A percentile compares a stretch with the other conserved stretches of the same genome.
Conservation (phyloP, 2,329 filamentous ascomycete species). For the Fonsecaea monophora region DNA sequence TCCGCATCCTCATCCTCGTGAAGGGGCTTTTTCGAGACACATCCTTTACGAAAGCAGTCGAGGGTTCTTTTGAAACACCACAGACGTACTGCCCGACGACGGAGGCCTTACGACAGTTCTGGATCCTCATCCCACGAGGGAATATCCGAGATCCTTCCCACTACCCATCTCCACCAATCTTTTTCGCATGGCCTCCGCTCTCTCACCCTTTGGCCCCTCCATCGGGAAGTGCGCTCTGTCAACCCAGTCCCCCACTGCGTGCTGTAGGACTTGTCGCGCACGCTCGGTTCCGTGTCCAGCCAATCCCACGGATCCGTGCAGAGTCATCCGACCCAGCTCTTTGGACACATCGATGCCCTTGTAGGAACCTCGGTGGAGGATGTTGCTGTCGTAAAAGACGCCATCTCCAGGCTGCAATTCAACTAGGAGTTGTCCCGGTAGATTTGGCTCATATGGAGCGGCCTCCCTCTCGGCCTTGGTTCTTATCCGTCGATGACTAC, state of each 20-base stretch:
- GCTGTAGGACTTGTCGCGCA: conserved; percentile 54
- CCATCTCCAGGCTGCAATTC: conserved; percentile 74
- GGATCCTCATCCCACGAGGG: conserved; percentile 47
- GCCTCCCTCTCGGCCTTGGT: conserved; percentile 73
- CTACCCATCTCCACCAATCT: conserved; percentile 55
- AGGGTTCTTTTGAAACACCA: neutral
- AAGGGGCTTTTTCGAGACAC: neutral
- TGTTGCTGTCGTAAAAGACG: conserved; percentile 91
- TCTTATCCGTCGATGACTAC: conserved; percentile 73
- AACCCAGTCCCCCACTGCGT: conserved; percentile 55
- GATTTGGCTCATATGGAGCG: conserved; percentile 65
- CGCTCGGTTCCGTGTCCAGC: conserved; percentile 49
- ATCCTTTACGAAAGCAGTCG: neutral
- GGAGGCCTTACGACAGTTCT: neutral
- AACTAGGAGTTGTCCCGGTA: conserved; percentile 72
- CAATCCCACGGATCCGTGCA: conserved; percentile 54
- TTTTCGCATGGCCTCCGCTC: conserved; percentile 53
- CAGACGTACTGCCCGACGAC: neutral
- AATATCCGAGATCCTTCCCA: conserved; percentile 54
- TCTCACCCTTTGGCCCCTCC: conserved; percentile 44
- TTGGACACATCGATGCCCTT: conserved; percentile 47
- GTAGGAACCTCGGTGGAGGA: conserved; percentile 63
- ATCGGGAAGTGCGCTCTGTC: conserved; percentile 48
- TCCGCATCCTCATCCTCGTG: neutral
- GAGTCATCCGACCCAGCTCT: conserved; percentile 49